Base-by-base conservation (phyloP, 1,139 yeast species). In the Yamadazyma pseudoaaseri region DNA sequence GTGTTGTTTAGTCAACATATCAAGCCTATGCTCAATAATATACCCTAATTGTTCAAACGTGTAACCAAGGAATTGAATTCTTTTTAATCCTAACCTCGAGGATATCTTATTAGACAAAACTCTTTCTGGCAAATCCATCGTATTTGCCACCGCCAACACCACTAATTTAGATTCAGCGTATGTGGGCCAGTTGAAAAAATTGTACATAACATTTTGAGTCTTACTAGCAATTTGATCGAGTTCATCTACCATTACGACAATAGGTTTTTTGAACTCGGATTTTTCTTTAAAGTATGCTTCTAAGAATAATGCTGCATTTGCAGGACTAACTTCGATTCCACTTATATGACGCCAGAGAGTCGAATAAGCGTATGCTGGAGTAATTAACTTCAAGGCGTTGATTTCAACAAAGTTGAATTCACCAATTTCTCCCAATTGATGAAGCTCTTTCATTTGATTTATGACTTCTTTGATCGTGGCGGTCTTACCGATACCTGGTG, bases 401-500 rank as follows among this genome's bases (percentile, higher is more conserved):
- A 94, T 82, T 56, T 92, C 99, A 5, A 86, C 61, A 54, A 76
- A 90, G 33, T 80, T 77, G 54, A 92, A 90, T 10, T 67, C 66
- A 11, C 71, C 65, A 20, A 83, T 51, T 34, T 73, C 79, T 3
- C 72, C 75, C 13, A 65, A 64, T 10, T 54, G 52, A 5, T 65
- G 64, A 7, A 72, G 58, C 20, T 62, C 70, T 40, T 64, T 70
- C 35, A 92, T 61, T 48, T 84, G 89, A 17, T 75, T 70, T 28
- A 94, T 73, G 0, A 86, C 97, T 49, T 89, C 96, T 38, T 95
- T 65, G 3, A 92, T 81, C 0, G 97, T 92, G 5, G 95, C 95
- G 0, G 99, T 92, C 55, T 92, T 92, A 10, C 99, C 99, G 4
- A 95, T 90, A 8, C 99, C 99, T 0, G 99, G 98, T 0, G 97